Evolutionary conservation across 257 asterid genomes (phyloP).

Genomic region (Craterostigma plantagineum): DNA sequence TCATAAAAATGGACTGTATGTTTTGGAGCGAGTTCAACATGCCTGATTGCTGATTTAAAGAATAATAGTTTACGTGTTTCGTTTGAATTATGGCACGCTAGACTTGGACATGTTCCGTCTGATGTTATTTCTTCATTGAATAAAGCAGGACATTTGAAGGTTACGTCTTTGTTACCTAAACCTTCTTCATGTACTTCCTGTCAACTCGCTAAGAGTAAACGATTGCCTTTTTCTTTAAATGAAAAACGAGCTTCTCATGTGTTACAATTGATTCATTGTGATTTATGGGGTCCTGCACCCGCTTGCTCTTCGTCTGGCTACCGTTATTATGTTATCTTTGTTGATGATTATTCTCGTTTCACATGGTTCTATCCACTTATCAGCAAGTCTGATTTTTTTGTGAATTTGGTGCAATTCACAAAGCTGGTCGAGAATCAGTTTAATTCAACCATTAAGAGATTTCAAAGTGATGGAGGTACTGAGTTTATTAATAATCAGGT

Average conservation of each 20-base stretch:
- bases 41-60: not conserved
- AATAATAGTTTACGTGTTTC: not conserved
- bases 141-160: not conserved
- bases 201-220: slow-evolving; percentile 5
- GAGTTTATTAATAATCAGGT: not conserved
- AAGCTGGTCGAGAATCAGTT: slow-evolving; percentile 2
- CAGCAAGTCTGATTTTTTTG: slow-evolving; percentile 3
- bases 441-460: not conserved
- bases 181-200: slow-evolving; percentile 5
- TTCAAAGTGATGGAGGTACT: slow-evolving; percentile 8
- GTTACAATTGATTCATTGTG: slow-evolving; percentile 9
- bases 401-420: not conserved
- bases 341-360: slow-evolving; percentile 7
- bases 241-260: not conserved
- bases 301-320: not conserved
- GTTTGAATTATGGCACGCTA: slow-evolving; percentile 4
- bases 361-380: slow-evolving; percentile 5
- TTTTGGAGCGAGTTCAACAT: not conserved
- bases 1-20: not conserved
- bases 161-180: not conserved
- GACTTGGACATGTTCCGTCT: not conserved
- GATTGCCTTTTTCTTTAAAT: slow-evolving; percentile 3
- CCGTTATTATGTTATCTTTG: slow-evolving; percentile 5
- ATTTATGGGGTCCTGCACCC: slow-evolving; percentile 11
- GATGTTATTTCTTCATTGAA: not conserved